Percentiles rank a stretch among this genome's conserved stretches.
These are phyloP conservation scores for Arthrobotrys conoides DNA, from an alignment of 2,329 filamentous ascomycete species.

Conservation along the genomic window DNA sequence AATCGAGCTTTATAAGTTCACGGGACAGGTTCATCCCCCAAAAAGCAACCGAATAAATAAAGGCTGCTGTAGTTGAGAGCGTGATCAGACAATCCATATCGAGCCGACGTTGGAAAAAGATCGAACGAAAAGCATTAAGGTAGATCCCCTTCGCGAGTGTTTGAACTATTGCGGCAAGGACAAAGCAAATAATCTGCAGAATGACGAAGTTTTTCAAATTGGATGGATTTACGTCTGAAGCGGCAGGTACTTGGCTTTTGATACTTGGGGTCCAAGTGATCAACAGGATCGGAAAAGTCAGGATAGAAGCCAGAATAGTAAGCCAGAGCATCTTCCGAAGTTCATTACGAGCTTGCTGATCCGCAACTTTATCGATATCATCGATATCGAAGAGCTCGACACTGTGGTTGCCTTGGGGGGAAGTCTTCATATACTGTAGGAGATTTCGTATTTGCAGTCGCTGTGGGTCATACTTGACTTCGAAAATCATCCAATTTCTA, in stretches of 20 bases:
- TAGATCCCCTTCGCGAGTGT: slow-evolving; percentile 70
- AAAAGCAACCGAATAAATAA: slow-evolving; percentile 74
- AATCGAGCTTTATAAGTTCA: slow-evolving; percentile 64
- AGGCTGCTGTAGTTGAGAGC: slow-evolving; percentile 77
- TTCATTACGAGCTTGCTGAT: slow-evolving; percentile 14
- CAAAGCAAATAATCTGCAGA: slow-evolving; percentile 67
- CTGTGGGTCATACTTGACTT: slow-evolving; percentile 47
- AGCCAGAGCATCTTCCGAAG: slow-evolving; percentile 60
- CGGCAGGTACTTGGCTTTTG: slow-evolving; percentile 31
- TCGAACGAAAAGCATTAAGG: slow-evolving; percentile 71
- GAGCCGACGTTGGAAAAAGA: slow-evolving; percentile 73
- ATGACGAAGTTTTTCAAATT: slow-evolving; percentile 45
- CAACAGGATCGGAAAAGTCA: slow-evolving; percentile 77
- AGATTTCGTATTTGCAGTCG: slow-evolving; percentile 35
- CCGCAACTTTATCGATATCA: slow-evolving; percentile 30
- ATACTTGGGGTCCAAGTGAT: slow-evolving; percentile 74
- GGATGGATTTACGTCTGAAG: slow-evolving; percentile 22
- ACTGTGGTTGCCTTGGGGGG: slow-evolving; percentile 7
- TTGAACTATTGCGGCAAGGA: slow-evolving; percentile 71
- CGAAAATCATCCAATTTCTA: slow-evolving; percentile 18
- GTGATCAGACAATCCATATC: slow-evolving; percentile 80
- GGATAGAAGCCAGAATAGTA: slow-evolving; percentile 71
- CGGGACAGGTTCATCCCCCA: slow-evolving; percentile 67
- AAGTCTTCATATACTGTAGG: slow-evolving; percentile 47
- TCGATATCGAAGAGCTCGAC: slow-evolving; percentile 33